These are phyloP conservation scores for Serendipita vermifera DNA, from an alignment of 768 basidiomycete genomes.

Conservation along the genomic window DNA sequence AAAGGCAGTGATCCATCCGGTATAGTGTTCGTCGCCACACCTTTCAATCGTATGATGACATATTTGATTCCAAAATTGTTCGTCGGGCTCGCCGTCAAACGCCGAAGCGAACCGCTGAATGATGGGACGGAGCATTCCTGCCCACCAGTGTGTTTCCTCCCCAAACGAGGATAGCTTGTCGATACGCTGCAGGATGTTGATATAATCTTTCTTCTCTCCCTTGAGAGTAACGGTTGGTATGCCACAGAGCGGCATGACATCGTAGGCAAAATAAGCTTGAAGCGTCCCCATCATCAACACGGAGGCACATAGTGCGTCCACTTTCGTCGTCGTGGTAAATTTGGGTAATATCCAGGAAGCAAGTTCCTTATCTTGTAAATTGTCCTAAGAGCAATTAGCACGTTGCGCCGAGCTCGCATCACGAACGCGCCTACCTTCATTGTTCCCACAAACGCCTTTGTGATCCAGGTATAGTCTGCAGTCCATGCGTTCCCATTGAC, in stretches of 20 bases:
- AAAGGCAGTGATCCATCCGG: conserved; percentile 10
- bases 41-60: neutral
- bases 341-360: neutral
- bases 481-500: conserved; percentile 15
- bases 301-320: neutral
- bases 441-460: conserved; percentile 14
- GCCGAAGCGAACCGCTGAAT: conserved; percentile 5
- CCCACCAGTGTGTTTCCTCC: conserved; percentile 6
- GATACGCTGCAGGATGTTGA: neutral
- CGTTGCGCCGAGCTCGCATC: neutral
- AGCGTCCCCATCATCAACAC: conserved; percentile 10
- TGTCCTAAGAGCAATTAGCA: neutral
- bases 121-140: conserved; percentile 4
- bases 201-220: neutral
- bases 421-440: neutral
- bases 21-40: conserved; percentile 3
- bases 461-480: conserved; percentile 25
- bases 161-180: conserved; percentile 9
- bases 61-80: conserved; percentile 1
- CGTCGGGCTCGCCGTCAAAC: conserved; percentile 9
- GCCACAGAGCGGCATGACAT: neutral
- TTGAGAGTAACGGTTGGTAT: conserved; percentile 8
- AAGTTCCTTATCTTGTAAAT: neutral
- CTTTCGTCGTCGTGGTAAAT: conserved; percentile 7
- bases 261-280: conserved; percentile 2